Evolutionary conservation across 768 basidiomycete genomes (phyloP), one percentile per base, ranked within the genome.

Genomic region (Tulasnella sp.): DNA sequence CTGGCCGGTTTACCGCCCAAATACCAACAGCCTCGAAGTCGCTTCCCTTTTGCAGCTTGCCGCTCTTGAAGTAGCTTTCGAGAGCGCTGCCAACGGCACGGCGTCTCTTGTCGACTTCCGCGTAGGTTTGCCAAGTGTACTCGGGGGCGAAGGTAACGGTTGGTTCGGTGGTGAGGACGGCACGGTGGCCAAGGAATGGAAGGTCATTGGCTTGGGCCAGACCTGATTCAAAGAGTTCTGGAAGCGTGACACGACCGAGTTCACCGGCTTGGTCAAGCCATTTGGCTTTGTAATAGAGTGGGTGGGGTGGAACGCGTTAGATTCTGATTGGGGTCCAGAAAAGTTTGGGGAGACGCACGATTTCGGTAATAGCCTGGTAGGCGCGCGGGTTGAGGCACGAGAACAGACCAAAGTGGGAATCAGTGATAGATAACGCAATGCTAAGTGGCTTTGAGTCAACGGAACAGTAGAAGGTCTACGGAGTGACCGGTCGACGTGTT

Each of bases 1-100:
- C 93, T 75, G 95, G 93, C 81, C 92, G 86, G 83, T 96, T 96
- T 73, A 86, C 86, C 67, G 91, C 90, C 93, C 93, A 97, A 67
- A 96, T 89, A 5, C 95, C 95, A 73, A 95, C 93, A 3, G 91
- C 91, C 78, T 90, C 87, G 74, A 90, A 82, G 46, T 77, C 78
- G 16, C 20, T 37, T 26, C 70, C 79, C 32, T 90, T 89, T 29
- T 89, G 88, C 39, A 91, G 84, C 72, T 85, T 85, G 5, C 91
- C 92, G n/a, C 86, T 87, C 78, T 86, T 85, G 84, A 93, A 95
- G 57, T 95, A 85, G 16, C 86, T 83, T 78, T 88, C 86, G 15
- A 97, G 82, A 0, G 92, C 94, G 80, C 93, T 93, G 3, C 95
- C 95, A 44, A 96, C 82, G 78, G 88, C 85, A 72, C 91, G 91